These are phyloP conservation scores for Anaeromyces robustus DNA, from an alignment of 192 early-diverging fungal genomes.

Conservation along the genomic window DNA sequence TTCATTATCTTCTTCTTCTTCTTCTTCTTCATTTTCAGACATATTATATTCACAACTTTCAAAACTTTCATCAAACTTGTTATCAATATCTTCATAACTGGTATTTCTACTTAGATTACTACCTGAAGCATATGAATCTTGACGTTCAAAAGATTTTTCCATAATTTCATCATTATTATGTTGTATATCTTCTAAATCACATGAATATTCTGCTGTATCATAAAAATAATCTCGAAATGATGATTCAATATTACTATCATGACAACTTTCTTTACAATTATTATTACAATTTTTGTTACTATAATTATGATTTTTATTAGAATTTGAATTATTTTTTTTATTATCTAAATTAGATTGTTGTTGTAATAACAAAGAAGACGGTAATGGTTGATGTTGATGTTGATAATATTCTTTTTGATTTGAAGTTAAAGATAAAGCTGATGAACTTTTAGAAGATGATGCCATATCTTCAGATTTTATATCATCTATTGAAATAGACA, in stretches of 20 bases:
- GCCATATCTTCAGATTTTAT: neutral
- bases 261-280: too few species aligned
- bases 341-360: neutral
- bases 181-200: neutral
- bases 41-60: neutral
- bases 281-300: neutral
- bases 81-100: neutral
- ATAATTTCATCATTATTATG: neutral
- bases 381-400: neutral
- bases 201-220: neutral
- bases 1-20: neutral
- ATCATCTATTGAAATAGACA: neutral
- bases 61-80: neutral
- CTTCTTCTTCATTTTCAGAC: neutral
- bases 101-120: neutral
- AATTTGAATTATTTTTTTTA: too few species aligned
- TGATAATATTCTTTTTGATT: too few species aligned
- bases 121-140: neutral
- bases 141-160: neutral
- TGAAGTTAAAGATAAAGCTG: neutral
- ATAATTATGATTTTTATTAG: too few species aligned
- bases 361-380: neutral
- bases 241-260: neutral
- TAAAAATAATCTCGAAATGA: neutral
- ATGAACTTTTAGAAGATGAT: neutral